These are phyloP conservation scores for Cardamine occulta DNA, from an alignment of 345 rosid genomes.

Conservation along the genomic window DNA sequence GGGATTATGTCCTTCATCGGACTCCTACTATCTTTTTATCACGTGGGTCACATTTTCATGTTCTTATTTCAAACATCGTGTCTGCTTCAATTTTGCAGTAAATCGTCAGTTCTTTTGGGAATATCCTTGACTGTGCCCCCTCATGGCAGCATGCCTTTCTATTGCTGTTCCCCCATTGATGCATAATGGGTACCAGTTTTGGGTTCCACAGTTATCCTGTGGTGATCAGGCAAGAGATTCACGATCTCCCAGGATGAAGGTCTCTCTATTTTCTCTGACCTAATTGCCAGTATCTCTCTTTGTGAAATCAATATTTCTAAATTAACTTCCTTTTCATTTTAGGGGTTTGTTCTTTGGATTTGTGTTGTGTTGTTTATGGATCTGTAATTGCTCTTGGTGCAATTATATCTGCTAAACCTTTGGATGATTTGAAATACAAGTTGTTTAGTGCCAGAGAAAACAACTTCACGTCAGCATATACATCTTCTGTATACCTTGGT, in stretches of 20 bases:
- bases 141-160: slow-evolving; percentile 96
- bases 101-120: slow-evolving; percentile 96
- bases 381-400: slow-evolving; percentile 83
- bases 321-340: slow-evolving; percentile 23
- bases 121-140: slow-evolving; percentile 91
- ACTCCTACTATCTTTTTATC: slow-evolving; percentile 20
- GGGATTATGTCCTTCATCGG: slow-evolving; percentile 10
- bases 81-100: slow-evolving; percentile 65
- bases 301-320: slow-evolving; percentile 19
- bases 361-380: slow-evolving; percentile 67
- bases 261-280: slow-evolving; percentile 33
- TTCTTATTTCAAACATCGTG: slow-evolving; percentile 19
- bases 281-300: slow-evolving; percentile 45
- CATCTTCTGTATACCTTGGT: slow-evolving; percentile 88
- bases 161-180: slow-evolving; percentile 91
- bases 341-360: slow-evolving; percentile 76
- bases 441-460: slow-evolving; percentile 67
- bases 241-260: slow-evolving; percentile 66
- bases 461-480: slow-evolving; percentile 75
- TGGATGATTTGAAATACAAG: slow-evolving; percentile 77
- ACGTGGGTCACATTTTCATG: slow-evolving; percentile 6
- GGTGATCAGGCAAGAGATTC: slow-evolving; percentile 57
- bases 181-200: slow-evolving; percentile 83
- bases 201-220: slow-evolving; percentile 63
- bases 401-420: slow-evolving; percentile 85